Conservation (phyloP, 495 filamentous ascomycete species). For the Talaromyces thailandensis region DNA sequence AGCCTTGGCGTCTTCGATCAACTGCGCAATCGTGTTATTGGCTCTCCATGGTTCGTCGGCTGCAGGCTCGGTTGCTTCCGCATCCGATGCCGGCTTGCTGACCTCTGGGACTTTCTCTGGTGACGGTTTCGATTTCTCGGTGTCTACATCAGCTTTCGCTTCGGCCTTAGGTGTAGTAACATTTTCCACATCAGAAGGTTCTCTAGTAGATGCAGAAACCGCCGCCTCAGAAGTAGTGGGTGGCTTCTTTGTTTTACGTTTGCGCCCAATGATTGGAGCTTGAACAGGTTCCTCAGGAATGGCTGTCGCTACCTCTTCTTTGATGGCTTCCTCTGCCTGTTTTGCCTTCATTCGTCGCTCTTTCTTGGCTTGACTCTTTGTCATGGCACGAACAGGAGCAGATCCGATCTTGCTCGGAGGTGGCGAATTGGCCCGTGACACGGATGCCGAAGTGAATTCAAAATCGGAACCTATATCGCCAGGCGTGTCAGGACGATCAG, state of each 20-base stretch:
- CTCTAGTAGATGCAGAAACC: constrained; percentile 28
- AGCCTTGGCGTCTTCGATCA: constrained; percentile 30
- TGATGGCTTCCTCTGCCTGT: constrained; percentile 53
- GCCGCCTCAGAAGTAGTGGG: constrained; percentile 27
- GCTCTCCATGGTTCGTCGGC: constrained; percentile 28
- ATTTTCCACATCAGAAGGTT: constrained; percentile 11
- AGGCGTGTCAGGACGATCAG: constrained; percentile 69
- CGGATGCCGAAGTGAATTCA: constrained; percentile 66
- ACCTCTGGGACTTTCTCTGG: background rate
- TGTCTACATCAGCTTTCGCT: constrained; percentile 8
- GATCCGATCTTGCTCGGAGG: constrained; percentile 69
- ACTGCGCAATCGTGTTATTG: constrained; percentile 34
- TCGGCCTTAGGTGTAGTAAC: constrained; percentile 8
- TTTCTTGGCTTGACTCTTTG: constrained; percentile 87
- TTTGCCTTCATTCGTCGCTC: constrained; percentile 59
- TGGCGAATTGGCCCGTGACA: constrained; percentile 83
- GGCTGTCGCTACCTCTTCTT: constrained; percentile 44
- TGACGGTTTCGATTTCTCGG: background rate
- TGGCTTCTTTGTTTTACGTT: constrained; percentile 86
- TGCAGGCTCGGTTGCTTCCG: background rate
- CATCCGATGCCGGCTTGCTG: background rate
- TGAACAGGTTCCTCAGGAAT: constrained; percentile 55
- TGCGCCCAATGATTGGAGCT: constrained; percentile 74
- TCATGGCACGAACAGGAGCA: constrained; percentile 67
- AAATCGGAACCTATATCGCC: constrained; percentile 71